phyloP scores from a whole-genome alignment of 306 rosid genomes.

The Rubus idaeus region DNA sequence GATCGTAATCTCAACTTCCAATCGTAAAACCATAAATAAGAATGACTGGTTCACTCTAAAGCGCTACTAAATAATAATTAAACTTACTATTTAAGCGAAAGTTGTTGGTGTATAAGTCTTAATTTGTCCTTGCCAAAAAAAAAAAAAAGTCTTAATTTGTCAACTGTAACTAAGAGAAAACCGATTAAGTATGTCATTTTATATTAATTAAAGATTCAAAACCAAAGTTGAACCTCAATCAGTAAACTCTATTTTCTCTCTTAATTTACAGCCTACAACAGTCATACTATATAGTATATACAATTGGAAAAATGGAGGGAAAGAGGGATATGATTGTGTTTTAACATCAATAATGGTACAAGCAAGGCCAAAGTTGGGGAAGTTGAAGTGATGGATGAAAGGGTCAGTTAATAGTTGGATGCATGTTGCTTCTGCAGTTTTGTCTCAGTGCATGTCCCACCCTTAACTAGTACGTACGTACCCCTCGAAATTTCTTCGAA shows the following conservation, averaged over 20 bases:
- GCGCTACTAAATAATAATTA: not conserved
- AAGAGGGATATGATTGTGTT: not conserved
- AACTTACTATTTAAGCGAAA: not conserved
- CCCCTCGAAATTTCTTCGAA: conserved; percentile 39
- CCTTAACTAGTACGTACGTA: conserved; percentile 2
- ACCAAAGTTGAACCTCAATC: not conserved
- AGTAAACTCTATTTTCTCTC: conserved; percentile 4
- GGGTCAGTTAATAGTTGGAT: conserved; percentile 26
- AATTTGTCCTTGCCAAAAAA: too few relatives aligned
- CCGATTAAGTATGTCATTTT: too few relatives aligned
- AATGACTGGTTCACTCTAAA: not conserved
- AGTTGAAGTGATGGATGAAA: not conserved
- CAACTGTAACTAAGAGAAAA: not conserved
- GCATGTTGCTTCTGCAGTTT: conserved; percentile 26
- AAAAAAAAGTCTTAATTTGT: not conserved
- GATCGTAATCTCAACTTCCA: not conserved
- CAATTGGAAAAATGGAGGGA: too few relatives aligned
- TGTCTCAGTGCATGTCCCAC: conserved; percentile 27
- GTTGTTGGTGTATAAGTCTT: not conserved
- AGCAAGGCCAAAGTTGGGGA: conserved; percentile 18
- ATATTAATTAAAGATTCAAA: too few relatives aligned
- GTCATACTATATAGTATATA: too few relatives aligned
- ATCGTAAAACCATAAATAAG: not conserved
- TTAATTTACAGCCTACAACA: too few relatives aligned
- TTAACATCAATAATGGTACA: conserved; percentile 6